A percentile compares a stretch with the other conserved stretches of the same genome.
phyloP scores from a whole-genome alignment of 2,329 filamentous ascomycete species.

The Pseudogymnoascus sp. region DNA sequence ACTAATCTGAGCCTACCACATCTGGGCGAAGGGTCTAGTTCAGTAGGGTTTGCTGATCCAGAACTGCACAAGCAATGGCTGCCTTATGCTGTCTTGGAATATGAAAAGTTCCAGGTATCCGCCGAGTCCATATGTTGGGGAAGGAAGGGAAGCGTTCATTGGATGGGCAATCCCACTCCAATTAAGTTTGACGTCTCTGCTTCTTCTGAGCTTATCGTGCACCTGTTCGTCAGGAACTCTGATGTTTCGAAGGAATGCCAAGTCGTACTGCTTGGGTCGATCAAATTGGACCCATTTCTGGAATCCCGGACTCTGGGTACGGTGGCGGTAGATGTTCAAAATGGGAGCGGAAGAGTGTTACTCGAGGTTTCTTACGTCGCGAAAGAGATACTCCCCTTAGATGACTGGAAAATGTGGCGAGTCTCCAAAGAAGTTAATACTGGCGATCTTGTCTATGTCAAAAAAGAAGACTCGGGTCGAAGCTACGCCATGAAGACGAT shows the following conservation, averaged over 20 bases:
- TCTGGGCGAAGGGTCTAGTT: not conserved
- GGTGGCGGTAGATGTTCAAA: constrained; percentile 83
- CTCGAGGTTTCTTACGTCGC: constrained; percentile 89
- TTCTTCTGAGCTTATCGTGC: constrained; percentile 77
- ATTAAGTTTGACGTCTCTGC: constrained; percentile 97
- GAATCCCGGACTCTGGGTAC: constrained; percentile 69
- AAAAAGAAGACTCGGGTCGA: constrained; percentile 89
- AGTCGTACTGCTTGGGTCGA: constrained; percentile 88
- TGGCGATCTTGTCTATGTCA: constrained; percentile 28
- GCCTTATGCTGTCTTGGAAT: constrained; percentile 88
- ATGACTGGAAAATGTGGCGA: constrained; percentile 71
- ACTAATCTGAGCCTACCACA: constrained; percentile 10
- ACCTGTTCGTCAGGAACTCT: constrained; percentile 65
- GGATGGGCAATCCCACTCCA: constrained; percentile 91
- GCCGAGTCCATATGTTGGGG: constrained; percentile 86
- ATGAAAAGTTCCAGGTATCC: constrained; percentile 95
- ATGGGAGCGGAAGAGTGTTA: constrained; percentile 77
- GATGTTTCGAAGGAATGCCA: constrained; percentile 76
- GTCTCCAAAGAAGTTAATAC: not conserved
- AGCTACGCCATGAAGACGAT: constrained; percentile 97
- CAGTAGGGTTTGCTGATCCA: not conserved
- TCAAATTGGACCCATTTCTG: constrained; percentile 80
- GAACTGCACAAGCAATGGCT: constrained; percentile 49
- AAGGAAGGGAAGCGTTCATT: constrained; percentile 81
- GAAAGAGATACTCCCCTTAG: constrained; percentile 53